A percentile compares a stretch with the other conserved stretches of the same genome.
phyloP scores from a whole-genome alignment of 805 yeast genomes.

The Torulaspora indica region DNA sequence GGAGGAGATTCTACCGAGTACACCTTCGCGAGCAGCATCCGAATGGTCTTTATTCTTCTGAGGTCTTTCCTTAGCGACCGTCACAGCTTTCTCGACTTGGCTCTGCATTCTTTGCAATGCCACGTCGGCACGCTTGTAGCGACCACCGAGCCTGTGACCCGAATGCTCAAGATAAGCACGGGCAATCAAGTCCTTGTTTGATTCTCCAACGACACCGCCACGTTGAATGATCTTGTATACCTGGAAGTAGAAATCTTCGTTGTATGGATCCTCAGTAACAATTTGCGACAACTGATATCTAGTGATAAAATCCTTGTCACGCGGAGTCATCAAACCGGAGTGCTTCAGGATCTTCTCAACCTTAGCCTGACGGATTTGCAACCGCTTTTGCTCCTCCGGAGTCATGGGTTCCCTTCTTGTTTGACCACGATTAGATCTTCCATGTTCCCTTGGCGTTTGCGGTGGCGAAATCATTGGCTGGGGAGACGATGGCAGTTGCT shows the following conservation, averaged over 20 bases:
- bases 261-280: constrained; percentile 94
- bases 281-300: constrained; percentile 91
- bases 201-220: constrained; percentile 39
- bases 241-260: constrained; percentile 94
- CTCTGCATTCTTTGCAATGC: constrained; percentile 97
- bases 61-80: constrained; percentile 86
- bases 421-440: constrained; percentile 21
- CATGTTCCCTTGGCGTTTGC: constrained; percentile 14
- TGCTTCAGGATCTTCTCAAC: constrained; percentile 70
- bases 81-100: constrained; percentile 93
- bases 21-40: constrained; percentile 61
- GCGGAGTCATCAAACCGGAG: constrained; percentile 94
- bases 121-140: constrained; percentile 76
- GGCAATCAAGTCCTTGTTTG: constrained; percentile 74
- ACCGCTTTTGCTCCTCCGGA: constrained; percentile 68
- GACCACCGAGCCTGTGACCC: constrained; percentile 85
- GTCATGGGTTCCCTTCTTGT: constrained; percentile 44
- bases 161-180: constrained; percentile 87
- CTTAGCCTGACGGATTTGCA: constrained; percentile 65
- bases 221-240: constrained; percentile 74
- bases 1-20: constrained; percentile 81
- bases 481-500: constrained; percentile 29
- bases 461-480: constrained; percentile 10
- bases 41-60: constrained; percentile 47
- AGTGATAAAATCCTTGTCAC: constrained; percentile 93